A percentile compares a stretch with the other conserved stretches of the same genome.
Evolutionary conservation across 106 monocot genomes (phyloP).

Genomic region (Chionographis japonica): DNA sequence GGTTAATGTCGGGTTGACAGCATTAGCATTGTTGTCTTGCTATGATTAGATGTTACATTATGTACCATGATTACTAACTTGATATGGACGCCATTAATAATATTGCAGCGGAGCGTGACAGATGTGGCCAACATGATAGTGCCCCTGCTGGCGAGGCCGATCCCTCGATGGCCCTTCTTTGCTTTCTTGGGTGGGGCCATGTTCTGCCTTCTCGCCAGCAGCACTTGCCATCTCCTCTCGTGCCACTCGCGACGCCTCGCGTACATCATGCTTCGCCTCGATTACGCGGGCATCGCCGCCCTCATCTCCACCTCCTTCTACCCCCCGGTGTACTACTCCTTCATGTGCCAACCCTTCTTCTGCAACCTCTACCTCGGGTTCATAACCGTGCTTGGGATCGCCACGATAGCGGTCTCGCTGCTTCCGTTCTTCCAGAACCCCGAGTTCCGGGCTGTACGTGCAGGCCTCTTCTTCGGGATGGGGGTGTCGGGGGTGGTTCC

Average conservation of each 20-base stretch:
- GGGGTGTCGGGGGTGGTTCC: conserved; percentile 87
- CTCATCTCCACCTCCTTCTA: conserved; percentile 95
- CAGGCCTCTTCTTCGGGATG: conserved; percentile 90
- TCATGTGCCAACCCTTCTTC: conserved; percentile 94
- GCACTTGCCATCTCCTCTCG: conserved; percentile 83
- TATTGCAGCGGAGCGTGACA: conserved; percentile 40
- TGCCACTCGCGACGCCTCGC: conserved; percentile 82
- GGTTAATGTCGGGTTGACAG: too few species aligned
- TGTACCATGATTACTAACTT: background rate
- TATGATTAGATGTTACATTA: too few species aligned
- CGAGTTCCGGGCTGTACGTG: conserved; percentile 55
- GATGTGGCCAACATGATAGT: conserved; percentile 59
- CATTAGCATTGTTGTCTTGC: too few species aligned
- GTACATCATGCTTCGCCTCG: conserved; percentile 95
- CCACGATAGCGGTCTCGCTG: conserved; percentile 60
- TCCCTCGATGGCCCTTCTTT: conserved; percentile 92
- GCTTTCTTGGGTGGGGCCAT: conserved; percentile 89
- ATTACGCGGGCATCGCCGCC: conserved; percentile 91
- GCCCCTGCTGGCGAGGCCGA: conserved; percentile 43
- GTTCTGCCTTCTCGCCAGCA: conserved; percentile 98
- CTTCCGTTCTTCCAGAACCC: conserved; percentile 79
- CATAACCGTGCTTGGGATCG: conserved; percentile 74
- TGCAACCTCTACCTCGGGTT: conserved; percentile 72
- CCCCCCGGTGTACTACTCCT: conserved; percentile 97
- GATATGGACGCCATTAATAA: background rate